A percentile compares a stretch with the other conserved stretches of the same genome.
Evolutionary conservation across 768 basidiomycete genomes (phyloP).

Genomic region (Termitomyces sp.): DNA sequence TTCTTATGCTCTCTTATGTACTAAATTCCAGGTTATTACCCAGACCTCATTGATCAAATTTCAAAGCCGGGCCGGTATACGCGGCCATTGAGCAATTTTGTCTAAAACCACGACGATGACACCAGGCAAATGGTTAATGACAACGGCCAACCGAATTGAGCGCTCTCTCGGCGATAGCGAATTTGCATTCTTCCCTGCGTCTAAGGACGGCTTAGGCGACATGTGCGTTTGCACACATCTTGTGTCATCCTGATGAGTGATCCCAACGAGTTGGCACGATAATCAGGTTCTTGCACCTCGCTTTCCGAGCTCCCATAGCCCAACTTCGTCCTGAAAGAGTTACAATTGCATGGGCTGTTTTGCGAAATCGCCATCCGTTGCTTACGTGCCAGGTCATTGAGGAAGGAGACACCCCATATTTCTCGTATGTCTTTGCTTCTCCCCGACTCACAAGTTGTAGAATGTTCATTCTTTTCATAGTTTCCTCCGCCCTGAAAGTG

Average conservation of each 20-base stretch:
- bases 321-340: constrained; percentile 32
- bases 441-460: background rate
- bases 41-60: background rate
- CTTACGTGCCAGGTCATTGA: constrained; percentile 44
- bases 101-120: background rate
- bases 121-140: background rate
- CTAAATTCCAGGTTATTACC: background rate
- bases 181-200: constrained; percentile 27
- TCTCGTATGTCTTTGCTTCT: constrained; percentile 38
- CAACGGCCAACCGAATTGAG: constrained; percentile 8
- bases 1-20: too few species aligned
- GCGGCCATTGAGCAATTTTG: background rate
- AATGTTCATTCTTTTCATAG: constrained; percentile 18
- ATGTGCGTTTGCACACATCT: constrained; percentile 24
- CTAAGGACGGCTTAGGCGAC: constrained; percentile 28
- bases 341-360: constrained; percentile 50
- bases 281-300: constrained; percentile 27
- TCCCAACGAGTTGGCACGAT: background rate
- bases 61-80: background rate
- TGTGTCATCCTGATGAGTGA: background rate
- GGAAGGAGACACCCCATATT: constrained; percentile 36
- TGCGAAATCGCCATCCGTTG: constrained; percentile 55
- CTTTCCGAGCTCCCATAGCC: constrained; percentile 22
- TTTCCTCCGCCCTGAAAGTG: constrained; percentile 36
- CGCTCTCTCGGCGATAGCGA: constrained; percentile 28